phyloP scores from a whole-genome alignment of 139 green algal genomes.

The Closterium sp. region DNA sequence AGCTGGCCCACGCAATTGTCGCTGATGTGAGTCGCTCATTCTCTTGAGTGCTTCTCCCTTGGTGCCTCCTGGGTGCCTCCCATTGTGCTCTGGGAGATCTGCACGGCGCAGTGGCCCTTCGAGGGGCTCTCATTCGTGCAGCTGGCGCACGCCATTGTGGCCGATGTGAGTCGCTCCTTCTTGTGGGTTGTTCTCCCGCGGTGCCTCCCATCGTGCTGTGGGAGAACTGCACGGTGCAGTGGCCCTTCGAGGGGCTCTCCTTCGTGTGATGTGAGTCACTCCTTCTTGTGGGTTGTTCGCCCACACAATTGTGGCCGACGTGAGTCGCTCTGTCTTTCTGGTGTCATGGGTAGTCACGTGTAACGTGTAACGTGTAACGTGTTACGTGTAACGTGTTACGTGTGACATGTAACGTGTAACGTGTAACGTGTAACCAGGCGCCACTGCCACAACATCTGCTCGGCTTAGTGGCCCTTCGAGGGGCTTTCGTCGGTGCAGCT shows the following conservation, averaged over 20 bases:
- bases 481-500: too few relatives aligned
- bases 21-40: constrained; percentile 39
- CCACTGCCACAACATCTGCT: too few relatives aligned
- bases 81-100: constrained; percentile 69
- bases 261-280: constrained; percentile 61
- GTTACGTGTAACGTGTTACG: too few relatives aligned
- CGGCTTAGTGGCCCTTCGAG: too few relatives aligned
- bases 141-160: constrained; percentile 71
- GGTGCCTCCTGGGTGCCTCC: too few relatives aligned
- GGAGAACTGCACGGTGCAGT: constrained; percentile 76
- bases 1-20: constrained; percentile 72
- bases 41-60: too few relatives aligned
- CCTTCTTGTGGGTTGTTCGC: neutral
- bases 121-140: constrained; percentile 81
- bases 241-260: constrained; percentile 85
- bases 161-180: constrained; percentile 26
- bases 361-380: too few relatives aligned
- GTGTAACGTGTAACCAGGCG: too few relatives aligned
- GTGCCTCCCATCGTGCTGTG: constrained; percentile 72
- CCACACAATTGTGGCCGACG: constrained; percentile 71
- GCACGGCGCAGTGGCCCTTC: constrained; percentile 67
- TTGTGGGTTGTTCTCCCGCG: neutral
- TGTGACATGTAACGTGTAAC: too few relatives aligned
- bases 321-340: too few relatives aligned
- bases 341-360: too few relatives aligned